These are phyloP conservation scores for Exophiala sp. DNA, from an alignment of 2,329 filamentous ascomycete genomes.

Conservation along the genomic window DNA sequence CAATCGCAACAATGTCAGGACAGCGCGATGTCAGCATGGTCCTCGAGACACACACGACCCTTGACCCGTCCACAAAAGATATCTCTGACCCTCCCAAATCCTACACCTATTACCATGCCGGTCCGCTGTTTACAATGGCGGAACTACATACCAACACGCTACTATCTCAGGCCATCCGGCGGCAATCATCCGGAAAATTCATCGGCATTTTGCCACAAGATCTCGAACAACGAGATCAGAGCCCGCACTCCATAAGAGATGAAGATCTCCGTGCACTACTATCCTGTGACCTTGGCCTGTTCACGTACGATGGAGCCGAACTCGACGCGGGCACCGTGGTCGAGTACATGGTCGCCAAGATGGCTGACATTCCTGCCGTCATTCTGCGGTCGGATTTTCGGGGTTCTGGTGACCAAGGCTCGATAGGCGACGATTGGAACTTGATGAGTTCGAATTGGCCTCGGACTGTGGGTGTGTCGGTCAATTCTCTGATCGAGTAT, in stretches of 20 bases:
- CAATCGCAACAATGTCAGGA: neutral
- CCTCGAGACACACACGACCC: constrained; percentile 13
- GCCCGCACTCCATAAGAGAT: constrained; percentile 28
- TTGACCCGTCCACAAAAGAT: constrained; percentile 4
- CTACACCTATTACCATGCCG: constrained; percentile 30
- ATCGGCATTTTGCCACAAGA: constrained; percentile 27
- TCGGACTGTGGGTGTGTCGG: constrained; percentile 20
- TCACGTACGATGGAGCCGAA: constrained; percentile 29
- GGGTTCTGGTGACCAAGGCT: constrained; percentile 26
- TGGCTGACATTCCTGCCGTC: constrained; percentile 28
- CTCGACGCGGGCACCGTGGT: constrained; percentile 29
- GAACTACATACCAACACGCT: constrained; percentile 27
- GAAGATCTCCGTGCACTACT: constrained; percentile 26
- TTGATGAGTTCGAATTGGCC: constrained; percentile 29
- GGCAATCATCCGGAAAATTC: constrained; percentile 23
- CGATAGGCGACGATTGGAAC: constrained; percentile 26
- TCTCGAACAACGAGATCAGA: constrained; percentile 26
- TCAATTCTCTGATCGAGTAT: constrained; percentile 26
- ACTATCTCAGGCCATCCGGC: constrained; percentile 21
- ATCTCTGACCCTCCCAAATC: constrained; percentile 14
- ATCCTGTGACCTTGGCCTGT: constrained; percentile 27
- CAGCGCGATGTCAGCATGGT: neutral
- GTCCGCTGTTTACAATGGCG: constrained; percentile 28
- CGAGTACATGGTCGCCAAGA: constrained; percentile 29
- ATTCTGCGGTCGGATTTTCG: constrained; percentile 28